Conservation (phyloP, 1,284 basidiomycete species). For the Leccinum subrobustum region DNA sequence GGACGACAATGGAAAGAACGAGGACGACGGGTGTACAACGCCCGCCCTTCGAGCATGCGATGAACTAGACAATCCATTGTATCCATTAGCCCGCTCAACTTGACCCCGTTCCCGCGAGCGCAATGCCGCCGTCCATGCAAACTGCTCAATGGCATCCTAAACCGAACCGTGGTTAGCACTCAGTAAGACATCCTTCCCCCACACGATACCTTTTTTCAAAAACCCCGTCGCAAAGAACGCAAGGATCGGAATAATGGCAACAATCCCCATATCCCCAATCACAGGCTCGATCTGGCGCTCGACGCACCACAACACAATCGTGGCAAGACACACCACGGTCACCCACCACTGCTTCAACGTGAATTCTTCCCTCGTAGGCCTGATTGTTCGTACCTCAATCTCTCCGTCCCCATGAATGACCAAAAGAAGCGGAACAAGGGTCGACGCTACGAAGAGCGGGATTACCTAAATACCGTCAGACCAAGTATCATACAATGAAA, state of each 20-base stretch:
- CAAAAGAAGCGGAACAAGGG: too few species aligned
- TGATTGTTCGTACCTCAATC: too few species aligned
- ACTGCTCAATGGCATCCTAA: background rate
- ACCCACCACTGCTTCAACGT: too few species aligned
- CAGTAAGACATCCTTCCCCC: background rate
- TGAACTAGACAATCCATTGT: constrained; percentile 76
- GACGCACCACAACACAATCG: background rate
- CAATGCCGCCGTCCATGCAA: constrained; percentile 77
- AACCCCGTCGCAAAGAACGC: background rate
- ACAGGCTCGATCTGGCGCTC: background rate
- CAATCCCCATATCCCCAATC: background rate
- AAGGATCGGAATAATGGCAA: background rate
- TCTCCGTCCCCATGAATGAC: too few species aligned
- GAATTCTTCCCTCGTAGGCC: too few species aligned
- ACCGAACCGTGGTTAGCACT: background rate
- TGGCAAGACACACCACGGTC: too few species aligned
- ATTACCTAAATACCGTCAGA: too few species aligned
- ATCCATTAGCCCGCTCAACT: constrained; percentile 86
- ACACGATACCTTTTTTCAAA: background rate
- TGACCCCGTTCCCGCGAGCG: constrained; percentile 85
- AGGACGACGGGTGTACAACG: constrained; percentile 81
- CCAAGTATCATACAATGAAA: too few species aligned
- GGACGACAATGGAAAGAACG: constrained; percentile 79
- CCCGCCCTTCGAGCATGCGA: constrained; percentile 65
- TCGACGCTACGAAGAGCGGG: too few species aligned